Percentiles rank a stretch among this genome's conserved stretches.
Conservation (phyloP, 1,139 yeast species). For the Geotrichum australiense region DNA sequence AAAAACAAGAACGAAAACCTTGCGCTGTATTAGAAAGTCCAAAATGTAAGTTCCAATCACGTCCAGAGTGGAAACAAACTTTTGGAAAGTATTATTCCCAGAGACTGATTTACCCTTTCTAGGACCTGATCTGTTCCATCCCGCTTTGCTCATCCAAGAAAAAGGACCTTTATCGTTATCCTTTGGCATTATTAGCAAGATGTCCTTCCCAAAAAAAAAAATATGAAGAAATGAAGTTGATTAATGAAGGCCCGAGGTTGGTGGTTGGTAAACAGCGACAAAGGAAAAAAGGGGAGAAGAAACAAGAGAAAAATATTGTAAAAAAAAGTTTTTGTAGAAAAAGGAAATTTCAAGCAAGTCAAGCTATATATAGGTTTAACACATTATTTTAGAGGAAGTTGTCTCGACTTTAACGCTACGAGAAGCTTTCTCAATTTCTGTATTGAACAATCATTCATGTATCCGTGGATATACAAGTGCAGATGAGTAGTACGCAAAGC, state of each 20-base stretch:
- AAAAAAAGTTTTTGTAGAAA: background rate
- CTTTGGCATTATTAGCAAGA: slow-evolving; percentile 13
- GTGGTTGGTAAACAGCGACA: too few species aligned
- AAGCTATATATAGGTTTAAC: slow-evolving; percentile 1
- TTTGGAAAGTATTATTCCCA: slow-evolving; percentile 2
- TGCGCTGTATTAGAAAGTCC: slow-evolving; percentile 21
- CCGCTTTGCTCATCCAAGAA: slow-evolving; percentile 9
- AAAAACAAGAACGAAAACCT: slow-evolving; percentile 26
- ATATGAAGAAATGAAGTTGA: slow-evolving; percentile 1
- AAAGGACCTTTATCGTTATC: slow-evolving; percentile 11
- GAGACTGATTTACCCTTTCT: slow-evolving; percentile 14
- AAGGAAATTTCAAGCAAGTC: background rate
- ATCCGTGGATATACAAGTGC: too few species aligned
- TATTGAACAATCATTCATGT: too few species aligned
- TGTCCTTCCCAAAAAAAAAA: too few species aligned
- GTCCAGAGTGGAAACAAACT: slow-evolving; percentile 2
- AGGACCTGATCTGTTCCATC: slow-evolving; percentile 8
- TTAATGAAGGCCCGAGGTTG: too few species aligned
- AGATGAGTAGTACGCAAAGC: too few species aligned
- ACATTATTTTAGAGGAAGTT: too few species aligned
- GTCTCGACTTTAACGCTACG: too few species aligned
- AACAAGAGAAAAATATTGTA: background rate
- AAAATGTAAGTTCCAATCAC: slow-evolving; percentile 3
- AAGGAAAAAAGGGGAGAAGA: background rate
- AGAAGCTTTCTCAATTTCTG: too few species aligned